A percentile compares a stretch with the other conserved stretches of the same genome.
Evolutionary conservation across 108 stramenopile genomes (phyloP).

Genomic region (Cylindrotheca closterium): DNA sequence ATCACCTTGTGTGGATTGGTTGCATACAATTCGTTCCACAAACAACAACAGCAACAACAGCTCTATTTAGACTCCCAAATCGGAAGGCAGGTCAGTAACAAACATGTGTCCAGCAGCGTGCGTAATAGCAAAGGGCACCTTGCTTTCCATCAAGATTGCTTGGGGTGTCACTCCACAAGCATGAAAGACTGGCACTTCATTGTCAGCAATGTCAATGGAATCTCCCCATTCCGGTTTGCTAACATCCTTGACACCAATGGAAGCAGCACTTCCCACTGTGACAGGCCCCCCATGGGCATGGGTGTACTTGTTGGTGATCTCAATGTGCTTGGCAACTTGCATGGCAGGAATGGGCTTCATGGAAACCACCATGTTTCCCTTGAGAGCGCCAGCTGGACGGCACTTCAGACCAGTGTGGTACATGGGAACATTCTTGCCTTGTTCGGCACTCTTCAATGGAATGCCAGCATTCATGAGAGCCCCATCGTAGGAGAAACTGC

Average conservation of each 20-base stretch:
- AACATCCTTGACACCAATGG: constrained; percentile 72
- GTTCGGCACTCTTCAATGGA: constrained; percentile 67
- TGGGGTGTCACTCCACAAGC: constrained; percentile 94
- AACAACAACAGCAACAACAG: too few species aligned
- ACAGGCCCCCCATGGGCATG: constrained; percentile 88
- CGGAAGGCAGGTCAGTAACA: constrained; percentile 69
- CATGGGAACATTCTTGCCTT: constrained; percentile 88
- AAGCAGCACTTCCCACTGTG: constrained; percentile 69
- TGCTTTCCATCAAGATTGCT: constrained; percentile 65
- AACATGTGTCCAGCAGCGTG: constrained; percentile 94
- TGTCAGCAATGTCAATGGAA: constrained; percentile 47
- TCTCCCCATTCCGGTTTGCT: constrained; percentile 85
- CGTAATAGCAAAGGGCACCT: constrained; percentile 77
- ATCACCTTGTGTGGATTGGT: too few species aligned
- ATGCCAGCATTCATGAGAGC: constrained; percentile 71
- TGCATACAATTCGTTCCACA: too few species aligned
- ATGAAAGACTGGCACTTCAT: constrained; percentile 91
- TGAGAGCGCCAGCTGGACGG: constrained; percentile 60
- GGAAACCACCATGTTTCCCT: constrained; percentile 79
- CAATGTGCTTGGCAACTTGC: constrained; percentile 66
- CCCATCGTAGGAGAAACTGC: constrained; percentile 84
- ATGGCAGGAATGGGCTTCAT: constrained; percentile 86
- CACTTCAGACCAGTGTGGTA: constrained; percentile 74
- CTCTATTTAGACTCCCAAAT: constrained; percentile 33
- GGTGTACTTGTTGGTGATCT: constrained; percentile 71